Evolutionary conservation across 495 filamentous ascomycete genomes (phyloP), one percentile per base, ranked within the genome.

Genomic region (Cryomyces antarcticus): DNA sequence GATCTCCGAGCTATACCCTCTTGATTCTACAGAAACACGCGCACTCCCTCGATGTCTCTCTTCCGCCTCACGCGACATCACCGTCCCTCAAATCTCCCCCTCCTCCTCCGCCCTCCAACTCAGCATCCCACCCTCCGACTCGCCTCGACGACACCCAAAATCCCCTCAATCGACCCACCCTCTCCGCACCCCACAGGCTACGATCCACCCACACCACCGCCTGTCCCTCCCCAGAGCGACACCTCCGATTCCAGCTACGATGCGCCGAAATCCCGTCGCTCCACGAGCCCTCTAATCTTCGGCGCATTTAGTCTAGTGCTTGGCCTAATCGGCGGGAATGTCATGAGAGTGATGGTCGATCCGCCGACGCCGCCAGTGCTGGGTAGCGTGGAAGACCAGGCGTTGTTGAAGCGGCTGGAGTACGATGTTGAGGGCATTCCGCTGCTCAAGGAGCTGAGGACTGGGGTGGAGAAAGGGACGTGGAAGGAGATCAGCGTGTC

Each of bases 401-500:
- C 54, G 7, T 39, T 52, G 4, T 33, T 59, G 12, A 49, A 45
- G 6, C 47, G 48, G 36, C 49, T 58, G 0, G 47, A 50, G 29
- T 24, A 42, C 10, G 49, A 55, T 31, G 48, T 56, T 30, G 58
- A 61, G 34, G 37, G 40, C n/a, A 46, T 59, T 11, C 49, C 53
- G 45, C 47, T 57, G 33, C 55, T 62, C 10, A 56, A 58, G 41
- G 39, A 39, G 7, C 37, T 57, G 44, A 48, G 59, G 28, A 46
- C 17, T 24, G 17, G 17, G 17, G 17, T 24, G 17, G 17, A 24
- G 17, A 24, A 24, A 24, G 44, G 4, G 40, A 49, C 28, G 47
- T 41, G 9, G 40, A 11, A 6, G 31, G 17, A 24, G 17, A 24
- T 24, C 17, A 24, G 17, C 17, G 17, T 24, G 17, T 24, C 17